These are phyloP conservation scores for Cylindrotheca fusiformis DNA, from an alignment of 108 stramenopile species.

Conservation along the genomic window DNA sequence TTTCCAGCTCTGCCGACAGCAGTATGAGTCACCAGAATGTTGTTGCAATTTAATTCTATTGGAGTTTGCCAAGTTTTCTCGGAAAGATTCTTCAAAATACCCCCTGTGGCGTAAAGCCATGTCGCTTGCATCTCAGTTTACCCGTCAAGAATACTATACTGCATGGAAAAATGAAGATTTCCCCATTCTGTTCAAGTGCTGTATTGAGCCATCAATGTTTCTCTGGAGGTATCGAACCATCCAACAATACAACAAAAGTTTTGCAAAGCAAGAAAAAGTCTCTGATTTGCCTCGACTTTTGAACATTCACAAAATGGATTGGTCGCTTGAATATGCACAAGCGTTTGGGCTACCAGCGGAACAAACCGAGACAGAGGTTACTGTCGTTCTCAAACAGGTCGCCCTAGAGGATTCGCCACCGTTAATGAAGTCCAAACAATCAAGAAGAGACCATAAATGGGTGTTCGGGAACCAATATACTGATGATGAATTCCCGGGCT, in stretches of 20 bases:
- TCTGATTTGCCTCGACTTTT: slow-evolving; percentile 20
- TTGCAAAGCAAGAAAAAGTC: slow-evolving; percentile 33
- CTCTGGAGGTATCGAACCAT: slow-evolving; percentile 27
- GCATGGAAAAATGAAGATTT: background rate
- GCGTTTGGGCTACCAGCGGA: background rate
- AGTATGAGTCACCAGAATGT: background rate
- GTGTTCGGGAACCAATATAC: too few relatives aligned
- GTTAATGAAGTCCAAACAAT: too few relatives aligned
- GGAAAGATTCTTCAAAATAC: slow-evolving; percentile 2
- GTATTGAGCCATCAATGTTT: slow-evolving; percentile 23
- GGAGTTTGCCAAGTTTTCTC: slow-evolving; percentile 8
- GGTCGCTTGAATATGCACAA: background rate
- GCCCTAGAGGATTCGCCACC: too few relatives aligned
- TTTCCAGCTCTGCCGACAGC: background rate
- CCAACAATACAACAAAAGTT: slow-evolving; percentile 41
- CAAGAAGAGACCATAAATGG: too few relatives aligned
- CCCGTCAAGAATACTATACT: slow-evolving; percentile 26
- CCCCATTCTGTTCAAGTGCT: slow-evolving; percentile 29
- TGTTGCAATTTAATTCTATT: slow-evolving; percentile 17
- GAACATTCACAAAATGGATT: background rate
- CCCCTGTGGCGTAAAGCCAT: slow-evolving; percentile 12
- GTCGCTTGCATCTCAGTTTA: slow-evolving; percentile 2
- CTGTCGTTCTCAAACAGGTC: background rate
- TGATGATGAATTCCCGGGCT: too few relatives aligned
- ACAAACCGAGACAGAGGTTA: background rate